A percentile compares a stretch with the other conserved stretches of the same genome.
Evolutionary conservation across 129 eudicot genomes (phyloP).

Genomic region (Tagetes erecta): DNA sequence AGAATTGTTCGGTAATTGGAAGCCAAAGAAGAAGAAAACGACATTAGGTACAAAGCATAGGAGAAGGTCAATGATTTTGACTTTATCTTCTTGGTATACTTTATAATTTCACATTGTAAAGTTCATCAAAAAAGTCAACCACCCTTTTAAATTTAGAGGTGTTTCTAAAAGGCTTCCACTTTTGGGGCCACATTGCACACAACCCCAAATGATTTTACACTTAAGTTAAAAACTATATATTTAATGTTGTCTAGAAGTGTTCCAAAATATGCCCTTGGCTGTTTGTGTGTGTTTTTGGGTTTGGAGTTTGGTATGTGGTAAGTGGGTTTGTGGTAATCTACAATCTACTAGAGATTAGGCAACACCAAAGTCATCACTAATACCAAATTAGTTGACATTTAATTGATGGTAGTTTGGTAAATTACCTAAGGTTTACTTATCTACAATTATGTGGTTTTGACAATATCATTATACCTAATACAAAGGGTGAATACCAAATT

Average conservation of each 20-base stretch:
- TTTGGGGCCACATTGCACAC: constrained; percentile 31
- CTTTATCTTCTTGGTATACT: constrained; percentile 26
- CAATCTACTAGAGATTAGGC: constrained; percentile 34
- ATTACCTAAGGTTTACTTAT: constrained; percentile 21
- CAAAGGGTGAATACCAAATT: constrained; percentile 24
- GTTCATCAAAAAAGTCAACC: constrained; percentile 32
- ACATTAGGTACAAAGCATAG: constrained; percentile 24
- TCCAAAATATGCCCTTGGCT: constrained; percentile 14
- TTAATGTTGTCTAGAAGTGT: constrained; percentile 16
- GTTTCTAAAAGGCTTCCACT: constrained; percentile 8
- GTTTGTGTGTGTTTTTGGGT: constrained; percentile 25
- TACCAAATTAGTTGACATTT: constrained; percentile 38
- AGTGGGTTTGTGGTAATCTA: constrained; percentile 30
- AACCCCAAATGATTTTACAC: constrained; percentile 16
- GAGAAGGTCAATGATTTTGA: constrained; percentile 30
- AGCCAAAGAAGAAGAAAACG: constrained; percentile 38
- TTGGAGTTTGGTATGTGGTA: constrained; percentile 29
- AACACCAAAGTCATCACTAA: constrained; percentile 20
- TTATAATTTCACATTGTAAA: constrained; percentile 12
- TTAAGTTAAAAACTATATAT: not conserved
- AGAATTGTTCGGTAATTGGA: constrained; percentile 37
- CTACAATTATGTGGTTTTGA: constrained; percentile 1
- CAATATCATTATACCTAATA: constrained; percentile 9
- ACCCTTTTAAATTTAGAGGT: constrained; percentile 13
- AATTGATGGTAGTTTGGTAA: constrained; percentile 20